Evolutionary conservation across 2,329 filamentous ascomycete species (phyloP), one percentile per base, ranked within the genome.

Genomic region (Diatrype stigma): DNA sequence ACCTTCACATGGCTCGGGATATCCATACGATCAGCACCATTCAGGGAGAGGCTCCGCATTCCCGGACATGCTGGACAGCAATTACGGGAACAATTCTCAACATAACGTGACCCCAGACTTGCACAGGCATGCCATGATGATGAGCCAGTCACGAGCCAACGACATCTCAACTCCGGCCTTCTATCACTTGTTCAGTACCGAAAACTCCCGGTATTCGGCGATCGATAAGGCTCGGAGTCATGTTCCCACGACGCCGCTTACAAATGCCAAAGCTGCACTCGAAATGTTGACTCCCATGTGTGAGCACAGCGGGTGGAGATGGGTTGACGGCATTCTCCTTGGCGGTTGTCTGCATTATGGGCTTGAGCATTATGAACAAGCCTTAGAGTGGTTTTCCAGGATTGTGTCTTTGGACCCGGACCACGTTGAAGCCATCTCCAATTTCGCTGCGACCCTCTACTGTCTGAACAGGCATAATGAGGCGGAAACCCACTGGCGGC

Each of bases 331-430:
- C 2, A 92, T 97, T 75, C 76, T 97, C 37, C 76, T 97, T 6
- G 90, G 89, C 37, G 94, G 94, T 2, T 97, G 94, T 70, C 76
- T 99, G 51, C 87, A 93, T 46, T 97, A 97, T 71, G 92, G 89
- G 7, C 73, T 97, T 14, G 90, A 90, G 55, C 85, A 90, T 63
- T 96, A 94, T 64, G 81, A 88, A 55, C 86, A 90, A 56, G 86
- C 89, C 16, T 68, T 88, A 45, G 79, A 84, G 53, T 90, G 86
- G 85, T 93, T 90, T 67, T 82, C 78, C 52, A 83, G 85, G 56
- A 80, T 86, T 53, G 71, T 79, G 40, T 69, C 70, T 42, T 60
- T 85, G 47, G 78, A 86, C 61, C 67, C 76, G 45, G 78, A 73
- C 61, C 90, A 96, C 67, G 87, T 96, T 46, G 94, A 99, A 73